Percentiles rank a stretch among this genome's conserved stretches.
Conservation (phyloP, 805 yeast species). For the Torulaspora franciscae region DNA sequence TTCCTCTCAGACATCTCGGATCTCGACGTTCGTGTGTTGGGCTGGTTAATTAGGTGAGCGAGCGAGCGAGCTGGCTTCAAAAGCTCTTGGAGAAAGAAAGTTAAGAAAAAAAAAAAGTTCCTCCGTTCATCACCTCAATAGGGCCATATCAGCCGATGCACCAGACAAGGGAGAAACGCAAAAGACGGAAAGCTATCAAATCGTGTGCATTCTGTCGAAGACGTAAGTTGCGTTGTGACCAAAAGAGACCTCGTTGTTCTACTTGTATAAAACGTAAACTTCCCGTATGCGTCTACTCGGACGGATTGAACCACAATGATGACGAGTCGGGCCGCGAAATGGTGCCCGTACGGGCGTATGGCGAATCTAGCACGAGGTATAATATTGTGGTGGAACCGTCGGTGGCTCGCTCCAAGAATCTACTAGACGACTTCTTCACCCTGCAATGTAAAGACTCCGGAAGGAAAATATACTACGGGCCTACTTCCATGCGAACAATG, state of each 20-base stretch:
- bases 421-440: conserved; percentile 13
- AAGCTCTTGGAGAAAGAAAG: not conserved
- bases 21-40: not conserved
- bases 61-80: not conserved
- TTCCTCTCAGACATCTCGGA: conserved; percentile 69
- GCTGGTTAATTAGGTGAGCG: not conserved
- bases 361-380: not conserved
- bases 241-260: conserved; percentile 28
- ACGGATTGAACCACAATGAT: not conserved
- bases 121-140: no score
- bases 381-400: not conserved
- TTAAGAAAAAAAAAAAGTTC: not conserved
- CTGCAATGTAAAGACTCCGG: conserved; percentile 25
- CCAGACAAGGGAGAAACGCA: conserved; percentile 2
- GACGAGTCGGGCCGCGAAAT: not conserved
- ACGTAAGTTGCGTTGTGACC: conserved; percentile 32
- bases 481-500: conserved; percentile 29
- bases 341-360: not conserved
- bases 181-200: conserved; percentile 26
- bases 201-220: conserved; percentile 31
- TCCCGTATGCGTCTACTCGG: conserved; percentile 20
- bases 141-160: not conserved
- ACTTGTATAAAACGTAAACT: conserved; percentile 25
- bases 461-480: conserved; percentile 28
- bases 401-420: conserved; percentile 9